These are phyloP conservation scores for Daedaleopsis sinensis DNA, from an alignment of 768 basidiomycete species.

Conservation along the genomic window DNA sequence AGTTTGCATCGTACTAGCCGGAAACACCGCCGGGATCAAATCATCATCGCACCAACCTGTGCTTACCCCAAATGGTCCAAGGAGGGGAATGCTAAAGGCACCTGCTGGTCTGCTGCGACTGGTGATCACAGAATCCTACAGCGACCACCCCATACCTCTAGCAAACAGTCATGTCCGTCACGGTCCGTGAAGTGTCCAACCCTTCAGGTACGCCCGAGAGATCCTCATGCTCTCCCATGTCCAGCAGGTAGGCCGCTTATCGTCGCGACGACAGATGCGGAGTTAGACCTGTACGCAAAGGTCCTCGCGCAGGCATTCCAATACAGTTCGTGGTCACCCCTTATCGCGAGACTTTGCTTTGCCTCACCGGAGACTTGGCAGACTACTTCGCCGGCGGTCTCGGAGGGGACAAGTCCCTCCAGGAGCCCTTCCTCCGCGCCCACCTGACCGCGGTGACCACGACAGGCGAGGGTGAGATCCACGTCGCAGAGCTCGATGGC, in stretches of 20 bases:
- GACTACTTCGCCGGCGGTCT: not conserved
- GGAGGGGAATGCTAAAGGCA: too few species aligned
- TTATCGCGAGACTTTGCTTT: not conserved
- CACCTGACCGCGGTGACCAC: not conserved
- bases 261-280: not conserved
- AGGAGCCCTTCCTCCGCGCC: conserved; percentile 1
- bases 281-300: not conserved
- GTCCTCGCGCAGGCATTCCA: conserved; percentile 4
- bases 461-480: not conserved
- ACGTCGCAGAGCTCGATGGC: not conserved
- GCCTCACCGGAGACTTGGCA: not conserved
- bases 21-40: too few species aligned
- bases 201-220: not conserved
- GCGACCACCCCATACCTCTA: not conserved
- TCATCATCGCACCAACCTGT: too few species aligned
- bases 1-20: too few species aligned
- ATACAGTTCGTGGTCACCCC: not conserved
- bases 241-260: not conserved
- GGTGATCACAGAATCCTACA: too few species aligned
- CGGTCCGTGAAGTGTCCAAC: not conserved
- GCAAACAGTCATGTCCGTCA: not conserved
- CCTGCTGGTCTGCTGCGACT: too few species aligned
- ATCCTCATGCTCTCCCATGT: not conserved
- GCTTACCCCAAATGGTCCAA: too few species aligned
- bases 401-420: not conserved